Percentiles rank a stretch among this genome's conserved stretches.
These are phyloP conservation scores for Hibiscus tridactylites DNA, from an alignment of 345 rosid genomes.

Conservation along the genomic window DNA sequence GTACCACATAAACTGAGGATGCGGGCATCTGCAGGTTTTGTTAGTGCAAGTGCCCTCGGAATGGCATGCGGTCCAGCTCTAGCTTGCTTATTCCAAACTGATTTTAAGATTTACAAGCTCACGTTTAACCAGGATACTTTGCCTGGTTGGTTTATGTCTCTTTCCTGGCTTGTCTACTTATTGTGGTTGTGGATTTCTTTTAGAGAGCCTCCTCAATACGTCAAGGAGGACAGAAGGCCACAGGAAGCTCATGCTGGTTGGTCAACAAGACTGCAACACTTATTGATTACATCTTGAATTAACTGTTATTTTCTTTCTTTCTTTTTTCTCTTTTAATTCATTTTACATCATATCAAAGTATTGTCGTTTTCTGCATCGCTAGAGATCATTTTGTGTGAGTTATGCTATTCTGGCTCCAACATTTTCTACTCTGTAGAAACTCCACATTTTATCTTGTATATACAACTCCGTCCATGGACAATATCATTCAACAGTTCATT, in stretches of 20 bases:
- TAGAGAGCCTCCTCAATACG: conserved; percentile 44
- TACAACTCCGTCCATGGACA: neutral
- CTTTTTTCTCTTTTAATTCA: neutral
- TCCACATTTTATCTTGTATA: neutral
- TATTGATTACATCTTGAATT: neutral
- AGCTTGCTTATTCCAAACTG: conserved; percentile 61
- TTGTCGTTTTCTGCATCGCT: neutral
- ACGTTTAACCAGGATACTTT: conserved; percentile 61
- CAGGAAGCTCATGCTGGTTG: conserved; percentile 37
- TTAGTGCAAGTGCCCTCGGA: conserved; percentile 89
- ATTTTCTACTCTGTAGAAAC: neutral
- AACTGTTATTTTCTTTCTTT: neutral
- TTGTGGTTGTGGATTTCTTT: conserved; percentile 53
- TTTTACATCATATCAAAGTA: neutral
- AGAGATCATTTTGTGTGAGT: neutral
- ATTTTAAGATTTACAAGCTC: conserved; percentile 53
- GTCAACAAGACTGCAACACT: conserved; percentile 1
- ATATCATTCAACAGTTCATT: neutral
- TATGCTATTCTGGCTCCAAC: no score
- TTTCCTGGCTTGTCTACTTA: conserved; percentile 55
- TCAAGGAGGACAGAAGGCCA: conserved; percentile 20
- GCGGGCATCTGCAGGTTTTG: conserved; percentile 82
- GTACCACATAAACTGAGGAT: conserved; percentile 62
- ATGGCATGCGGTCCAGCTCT: conserved; percentile 93
- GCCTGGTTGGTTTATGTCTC: conserved; percentile 80